Base-by-base conservation (phyloP, 345 rosid genomes). In the Populus deltoides region DNA sequence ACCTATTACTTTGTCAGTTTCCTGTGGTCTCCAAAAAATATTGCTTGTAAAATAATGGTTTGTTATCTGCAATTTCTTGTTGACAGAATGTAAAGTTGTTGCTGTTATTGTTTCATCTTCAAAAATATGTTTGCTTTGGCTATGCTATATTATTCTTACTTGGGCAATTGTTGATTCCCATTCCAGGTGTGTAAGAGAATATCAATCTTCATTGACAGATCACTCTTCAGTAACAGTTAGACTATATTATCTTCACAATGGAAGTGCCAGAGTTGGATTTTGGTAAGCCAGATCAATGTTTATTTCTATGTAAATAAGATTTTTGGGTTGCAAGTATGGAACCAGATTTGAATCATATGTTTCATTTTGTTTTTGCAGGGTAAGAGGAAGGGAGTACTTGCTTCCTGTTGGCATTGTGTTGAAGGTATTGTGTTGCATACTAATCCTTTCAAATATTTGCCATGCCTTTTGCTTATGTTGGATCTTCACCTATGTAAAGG, bases 261-360 rank as follows among this genome's bases (percentile, higher is more conserved):
- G 99, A 80, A 96, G 98, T 86, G 98, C 97, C 77, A 85, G 97
- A 81, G 84, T 96, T 81, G 98, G 99, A 87, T 88, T 96, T 87
- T 96, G 99, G 99, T 96, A 80, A 90, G 93, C 65, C 36, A 61
- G 49, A 82, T 36, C 73, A 67, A 77, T 45, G 9, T 73, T 72
- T 75, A 65, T 35, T 71, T 18, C 38, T 35, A 11, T 57, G 69
- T 61, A 20, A n/a, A 45, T 29, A 22, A 31, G 15, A 27, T 33
- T 62, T 76, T 55, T 45, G 41, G 68, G 38, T 45, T 71, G 17
- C 6, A 18, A 8, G 29, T 45, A 47, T 53, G 66, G 36, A 67
- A 43, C 20, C 20, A 20, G 68, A 63, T 57, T n/a, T 38, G 33
- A 43, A 22, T 45, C 45, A 35, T 33, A 0, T 16, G 63, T 35